phyloP scores from a whole-genome alignment of 768 basidiomycete genomes.

The Xerocomellus amylosporus region DNA sequence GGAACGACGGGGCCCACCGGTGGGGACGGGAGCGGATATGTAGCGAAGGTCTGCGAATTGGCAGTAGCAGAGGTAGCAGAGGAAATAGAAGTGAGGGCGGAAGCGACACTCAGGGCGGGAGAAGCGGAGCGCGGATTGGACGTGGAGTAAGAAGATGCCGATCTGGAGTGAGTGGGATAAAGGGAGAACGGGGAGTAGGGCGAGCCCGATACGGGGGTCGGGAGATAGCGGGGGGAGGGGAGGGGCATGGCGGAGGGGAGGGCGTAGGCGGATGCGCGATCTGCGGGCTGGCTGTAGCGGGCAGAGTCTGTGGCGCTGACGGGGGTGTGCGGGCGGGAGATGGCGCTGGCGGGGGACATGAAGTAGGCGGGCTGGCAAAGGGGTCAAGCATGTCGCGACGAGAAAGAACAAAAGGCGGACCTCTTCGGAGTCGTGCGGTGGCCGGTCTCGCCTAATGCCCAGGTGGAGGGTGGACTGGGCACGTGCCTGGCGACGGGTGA shows the following conservation, averaged over 20 bases:
- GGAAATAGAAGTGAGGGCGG: constrained; percentile 53
- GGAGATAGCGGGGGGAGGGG: constrained; percentile 43
- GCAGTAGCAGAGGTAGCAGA: constrained; percentile 33
- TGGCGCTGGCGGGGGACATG: constrained; percentile 33
- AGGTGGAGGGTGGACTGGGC: constrained; percentile 34
- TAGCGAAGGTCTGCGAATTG: constrained; percentile 30
- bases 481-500: constrained; percentile 46
- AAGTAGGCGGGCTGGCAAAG: constrained; percentile 33
- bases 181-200: constrained; percentile 46
- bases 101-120: constrained; percentile 58
- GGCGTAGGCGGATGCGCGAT: constrained; percentile 33
- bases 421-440: constrained; percentile 29
- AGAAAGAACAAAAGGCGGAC: constrained; percentile 13
- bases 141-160: constrained; percentile 41
- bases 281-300: constrained; percentile 32
- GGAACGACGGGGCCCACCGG: constrained; percentile 30
- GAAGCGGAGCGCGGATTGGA: constrained; percentile 56
- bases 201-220: constrained; percentile 45
- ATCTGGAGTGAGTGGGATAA: constrained; percentile 45
- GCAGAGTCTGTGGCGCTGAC: constrained; percentile 32
- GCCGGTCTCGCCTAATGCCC: constrained; percentile 31
- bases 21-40: constrained; percentile 30
- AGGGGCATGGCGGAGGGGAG: constrained; percentile 28
- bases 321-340: constrained; percentile 42
- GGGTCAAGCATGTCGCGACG: constrained; percentile 8